Evolutionary conservation across 305 asterid genomes (phyloP), one percentile per base, ranked within the genome.

Genomic region (Plantago coronopus): DNA sequence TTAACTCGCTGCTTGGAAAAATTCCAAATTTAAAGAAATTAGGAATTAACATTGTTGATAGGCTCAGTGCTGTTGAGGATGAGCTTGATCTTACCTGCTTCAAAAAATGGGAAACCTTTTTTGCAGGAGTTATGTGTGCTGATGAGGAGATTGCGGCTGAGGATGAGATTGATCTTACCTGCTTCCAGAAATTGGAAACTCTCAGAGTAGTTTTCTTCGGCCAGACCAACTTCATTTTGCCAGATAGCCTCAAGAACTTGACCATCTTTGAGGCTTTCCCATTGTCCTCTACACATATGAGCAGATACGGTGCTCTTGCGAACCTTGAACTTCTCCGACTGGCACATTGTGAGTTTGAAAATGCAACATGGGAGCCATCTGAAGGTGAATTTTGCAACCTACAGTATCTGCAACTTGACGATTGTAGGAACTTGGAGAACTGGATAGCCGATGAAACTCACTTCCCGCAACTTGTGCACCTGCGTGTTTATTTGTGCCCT

Each of bases 351-450:
- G 3, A 17, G 7, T 49, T 49, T 49, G 37, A 10, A n/a, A 20
- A 49, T 16, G 21, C 23, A 18, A 49, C 17, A 3, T 49, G 55
- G 55, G 55, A 49, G 55, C 55, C 31, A 20, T 20, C 29, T 20
- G 55, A 49, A 49, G 55, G 16, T 49, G 55, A 27, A 49, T 49
- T 49, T 29, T 20, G 31, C 15, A 27, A 49, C 29, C 55, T 49
- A 12, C 13, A 49, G 29, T 20, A 49, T 49, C 23, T 49, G 53
- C 3, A 3, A 47, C 7, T 49, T 3, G 31, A 47, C 17, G 0
- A n/a, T 20, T 18, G 31, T 20, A 1, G 4, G 21, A 2, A 12
- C 17, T 18, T 49, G 7, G 13, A 7, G 17, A 49, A 49, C 1
- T 18, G 22, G 55, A 49, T 49, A 49, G 55, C 55, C 12, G 55